These are phyloP conservation scores for Lecanicillium sp. DNA, from an alignment of 2,329 filamentous ascomycete species.

Conservation along the genomic window DNA sequence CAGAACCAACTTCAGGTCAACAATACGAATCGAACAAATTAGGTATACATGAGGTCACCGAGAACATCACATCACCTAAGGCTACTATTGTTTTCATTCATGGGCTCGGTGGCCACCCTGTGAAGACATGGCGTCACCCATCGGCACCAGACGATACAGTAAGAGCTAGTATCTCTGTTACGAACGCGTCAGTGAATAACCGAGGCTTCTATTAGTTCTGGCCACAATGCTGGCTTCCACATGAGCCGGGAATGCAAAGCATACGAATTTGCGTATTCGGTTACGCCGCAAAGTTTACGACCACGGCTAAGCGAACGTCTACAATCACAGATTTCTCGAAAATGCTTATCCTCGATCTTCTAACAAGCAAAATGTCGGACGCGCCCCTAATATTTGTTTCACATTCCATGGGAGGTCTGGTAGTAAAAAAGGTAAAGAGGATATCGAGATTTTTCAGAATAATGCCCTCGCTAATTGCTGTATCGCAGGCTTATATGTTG, in stretches of 20 bases:
- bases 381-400: conserved; percentile 1
- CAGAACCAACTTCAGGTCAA: background rate
- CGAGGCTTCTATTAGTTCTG: background rate
- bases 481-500: background rate
- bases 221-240: conserved; percentile 1
- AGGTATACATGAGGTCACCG: background rate
- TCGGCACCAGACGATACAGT: background rate
- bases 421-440: conserved; percentile 4
- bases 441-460: background rate
- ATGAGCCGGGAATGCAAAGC: background rate
- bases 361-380: background rate
- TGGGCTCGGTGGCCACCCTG: background rate
- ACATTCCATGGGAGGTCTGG: background rate
- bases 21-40: background rate
- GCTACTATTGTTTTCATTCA: conserved; percentile 2
- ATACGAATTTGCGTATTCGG: background rate
- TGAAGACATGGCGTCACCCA: background rate
- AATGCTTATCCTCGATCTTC: background rate
- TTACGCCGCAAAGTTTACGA: background rate
- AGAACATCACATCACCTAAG: background rate
- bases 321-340: conserved; percentile 1
- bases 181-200: background rate
- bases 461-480: background rate
- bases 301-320: background rate
- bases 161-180: background rate